Evolutionary conservation across 1,284 basidiomycete species (phyloP).

Genomic region (Pseudozyma tsukubaensis): DNA sequence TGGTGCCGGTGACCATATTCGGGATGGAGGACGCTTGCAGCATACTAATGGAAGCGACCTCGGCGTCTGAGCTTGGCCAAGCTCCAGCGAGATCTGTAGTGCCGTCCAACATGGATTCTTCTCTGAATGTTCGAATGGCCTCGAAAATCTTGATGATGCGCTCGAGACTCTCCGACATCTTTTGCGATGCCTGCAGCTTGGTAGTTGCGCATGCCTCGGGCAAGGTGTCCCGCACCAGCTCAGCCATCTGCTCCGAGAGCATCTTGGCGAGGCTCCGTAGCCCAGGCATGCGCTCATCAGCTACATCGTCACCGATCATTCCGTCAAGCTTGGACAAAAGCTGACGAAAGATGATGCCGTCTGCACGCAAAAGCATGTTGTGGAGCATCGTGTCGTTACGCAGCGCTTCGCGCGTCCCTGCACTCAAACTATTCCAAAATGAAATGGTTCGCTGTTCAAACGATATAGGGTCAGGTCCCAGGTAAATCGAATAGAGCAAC

Average conservation of each 20-base stretch:
- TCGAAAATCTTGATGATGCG: conserved; percentile 28
- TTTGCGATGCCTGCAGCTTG: conserved; percentile 29
- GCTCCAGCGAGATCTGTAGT: background rate
- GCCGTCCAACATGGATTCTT: conserved; percentile 25
- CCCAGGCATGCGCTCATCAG: conserved; percentile 16
- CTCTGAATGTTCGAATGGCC: conserved; percentile 23
- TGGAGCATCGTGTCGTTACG: conserved; percentile 19
- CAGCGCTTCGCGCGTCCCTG: conserved; percentile 13
- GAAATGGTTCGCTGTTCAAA: conserved; percentile 36
- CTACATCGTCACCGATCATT: conserved; percentile 33
- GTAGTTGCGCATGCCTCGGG: conserved; percentile 7
- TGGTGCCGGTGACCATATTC: background rate
- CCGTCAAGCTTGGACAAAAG: conserved; percentile 26
- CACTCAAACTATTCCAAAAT: conserved; percentile 35
- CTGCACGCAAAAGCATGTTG: conserved; percentile 22
- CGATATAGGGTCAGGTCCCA: conserved; percentile 30
- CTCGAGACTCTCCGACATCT: conserved; percentile 23
- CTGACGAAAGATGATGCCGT: conserved; percentile 34
- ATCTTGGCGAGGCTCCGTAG: conserved; percentile 14
- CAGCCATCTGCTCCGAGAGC: conserved; percentile 14
- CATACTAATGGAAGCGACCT: background rate
- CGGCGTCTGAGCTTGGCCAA: conserved; percentile 5
- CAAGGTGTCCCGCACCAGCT: conserved; percentile 13
- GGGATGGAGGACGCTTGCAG: background rate
- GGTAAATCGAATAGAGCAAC: conserved; percentile 24